phyloP scores from a whole-genome alignment of 768 basidiomycete species.

The Naganishia vishniacii region DNA sequence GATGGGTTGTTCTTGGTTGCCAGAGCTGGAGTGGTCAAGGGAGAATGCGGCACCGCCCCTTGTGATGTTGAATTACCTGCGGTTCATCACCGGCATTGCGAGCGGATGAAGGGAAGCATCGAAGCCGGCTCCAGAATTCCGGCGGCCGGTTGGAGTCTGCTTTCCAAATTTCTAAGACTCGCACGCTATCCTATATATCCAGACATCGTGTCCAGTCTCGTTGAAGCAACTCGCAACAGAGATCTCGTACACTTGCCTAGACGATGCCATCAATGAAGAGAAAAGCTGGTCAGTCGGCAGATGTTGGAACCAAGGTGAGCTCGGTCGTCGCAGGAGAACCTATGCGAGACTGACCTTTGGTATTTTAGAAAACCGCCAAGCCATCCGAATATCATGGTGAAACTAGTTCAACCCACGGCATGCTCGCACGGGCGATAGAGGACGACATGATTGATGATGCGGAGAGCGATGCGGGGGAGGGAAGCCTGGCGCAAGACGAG shows the following conservation, averaged over 20 bases:
- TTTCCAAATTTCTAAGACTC: too few relatives aligned
- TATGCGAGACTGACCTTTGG: background rate
- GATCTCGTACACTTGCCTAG: background rate
- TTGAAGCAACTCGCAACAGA: too few relatives aligned
- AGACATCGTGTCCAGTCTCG: too few relatives aligned
- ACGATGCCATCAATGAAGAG: constrained; percentile 24
- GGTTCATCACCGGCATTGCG: too few relatives aligned
- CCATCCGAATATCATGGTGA: constrained; percentile 12
- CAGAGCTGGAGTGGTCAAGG: too few relatives aligned
- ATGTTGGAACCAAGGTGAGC: background rate
- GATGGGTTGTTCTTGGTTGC: too few relatives aligned
- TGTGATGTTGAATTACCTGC: too few relatives aligned
- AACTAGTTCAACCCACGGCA: constrained; percentile 23
- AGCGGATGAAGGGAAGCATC: too few relatives aligned
- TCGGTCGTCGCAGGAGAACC: background rate
- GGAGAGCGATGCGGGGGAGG: constrained; percentile 31
- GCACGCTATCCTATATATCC: too few relatives aligned
- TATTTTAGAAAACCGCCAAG: constrained; percentile 8
- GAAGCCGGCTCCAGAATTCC: too few relatives aligned
- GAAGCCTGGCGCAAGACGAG: constrained; percentile 31
- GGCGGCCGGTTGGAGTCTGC: too few relatives aligned
- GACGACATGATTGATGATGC: constrained; percentile 31
- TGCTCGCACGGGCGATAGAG: constrained; percentile 25
- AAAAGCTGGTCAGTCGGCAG: constrained; percentile 9
- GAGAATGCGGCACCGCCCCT: too few relatives aligned